Percentiles rank a stretch among this genome's conserved stretches.
Evolutionary conservation across 208 protist genomes (phyloP).

Genomic region (Acanthamoeba sp.): DNA sequence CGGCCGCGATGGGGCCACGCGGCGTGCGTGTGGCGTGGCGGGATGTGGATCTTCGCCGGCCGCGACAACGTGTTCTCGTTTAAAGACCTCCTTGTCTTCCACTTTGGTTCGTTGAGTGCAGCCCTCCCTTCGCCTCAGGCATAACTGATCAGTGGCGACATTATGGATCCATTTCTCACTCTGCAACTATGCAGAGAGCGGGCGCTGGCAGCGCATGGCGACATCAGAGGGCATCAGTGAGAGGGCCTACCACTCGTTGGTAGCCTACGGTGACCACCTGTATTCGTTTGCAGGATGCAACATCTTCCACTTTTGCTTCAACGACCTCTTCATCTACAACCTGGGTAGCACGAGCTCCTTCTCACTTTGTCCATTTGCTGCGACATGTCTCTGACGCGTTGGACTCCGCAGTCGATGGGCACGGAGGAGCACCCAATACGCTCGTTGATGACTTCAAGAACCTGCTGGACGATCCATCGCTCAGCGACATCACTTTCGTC

Average conservation of each 20-base stretch:
- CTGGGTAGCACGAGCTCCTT: background rate
- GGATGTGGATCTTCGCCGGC: slow-evolving; percentile 70
- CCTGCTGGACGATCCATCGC: slow-evolving; percentile 42
- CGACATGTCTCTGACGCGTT: too few relatives aligned
- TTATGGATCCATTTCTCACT: too few relatives aligned
- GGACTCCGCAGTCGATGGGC: slow-evolving; percentile 14
- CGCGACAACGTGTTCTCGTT: slow-evolving; percentile 58
- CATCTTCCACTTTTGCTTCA: slow-evolving; percentile 75
- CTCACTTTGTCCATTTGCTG: background rate
- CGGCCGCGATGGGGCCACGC: slow-evolving; percentile 62
- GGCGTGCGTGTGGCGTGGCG: slow-evolving; percentile 34
- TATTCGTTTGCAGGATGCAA: slow-evolving; percentile 65
- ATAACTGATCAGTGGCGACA: too few relatives aligned
- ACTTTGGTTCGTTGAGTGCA: slow-evolving; percentile 8
- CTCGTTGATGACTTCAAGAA: slow-evolving; percentile 60
- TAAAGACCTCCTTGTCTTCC: slow-evolving; percentile 50
- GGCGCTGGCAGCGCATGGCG: slow-evolving; percentile 49
- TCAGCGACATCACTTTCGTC: slow-evolving; percentile 68
- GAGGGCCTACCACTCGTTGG: slow-evolving; percentile 42
- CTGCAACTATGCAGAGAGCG: slow-evolving; percentile 1
- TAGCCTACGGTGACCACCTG: slow-evolving; percentile 36
- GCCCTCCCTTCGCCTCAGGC: too few relatives aligned
- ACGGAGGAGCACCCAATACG: slow-evolving; percentile 55
- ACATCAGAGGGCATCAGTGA: slow-evolving; percentile 58
- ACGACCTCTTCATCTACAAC: slow-evolving; percentile 45